Evolutionary conservation across 169 alveolate species (phyloP).

Genomic region (Eimeria zaria): DNA sequence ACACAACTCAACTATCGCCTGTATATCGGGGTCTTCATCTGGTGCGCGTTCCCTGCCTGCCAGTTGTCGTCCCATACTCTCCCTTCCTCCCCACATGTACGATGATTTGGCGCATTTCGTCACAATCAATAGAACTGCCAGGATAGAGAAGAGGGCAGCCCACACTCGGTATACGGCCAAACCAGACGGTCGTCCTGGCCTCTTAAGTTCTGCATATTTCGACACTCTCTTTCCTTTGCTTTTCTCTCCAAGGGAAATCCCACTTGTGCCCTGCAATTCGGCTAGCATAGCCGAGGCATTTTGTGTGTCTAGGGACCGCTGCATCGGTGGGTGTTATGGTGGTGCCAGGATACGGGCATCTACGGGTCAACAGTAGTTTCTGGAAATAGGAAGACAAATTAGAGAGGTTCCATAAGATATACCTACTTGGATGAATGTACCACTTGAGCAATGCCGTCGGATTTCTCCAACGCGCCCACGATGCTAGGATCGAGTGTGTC

Average conservation of each 20-base stretch:
- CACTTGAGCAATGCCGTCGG: background rate
- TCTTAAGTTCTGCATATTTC: background rate
- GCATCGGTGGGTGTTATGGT: background rate
- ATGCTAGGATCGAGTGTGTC: background rate
- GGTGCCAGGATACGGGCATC: background rate
- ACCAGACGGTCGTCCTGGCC: background rate
- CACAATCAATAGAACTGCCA: background rate
- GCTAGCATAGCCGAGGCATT: background rate
- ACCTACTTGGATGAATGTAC: background rate
- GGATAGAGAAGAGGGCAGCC: background rate
- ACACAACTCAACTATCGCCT: background rate
- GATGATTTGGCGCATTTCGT: background rate
- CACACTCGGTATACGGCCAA: background rate
- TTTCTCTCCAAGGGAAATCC: background rate
- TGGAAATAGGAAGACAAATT: background rate
- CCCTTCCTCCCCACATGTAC: background rate
- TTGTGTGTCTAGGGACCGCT: too few species aligned
- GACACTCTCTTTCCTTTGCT: background rate
- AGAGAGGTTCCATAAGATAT: background rate
- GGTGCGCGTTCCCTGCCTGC: background rate
- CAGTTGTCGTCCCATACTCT: background rate
- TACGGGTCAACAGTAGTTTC: background rate
- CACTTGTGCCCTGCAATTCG: background rate
- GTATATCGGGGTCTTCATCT: background rate
- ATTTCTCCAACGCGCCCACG: background rate